Evolutionary conservation across 768 basidiomycete genomes (phyloP).

Genomic region (Cystofilobasidium ferigula): DNA sequence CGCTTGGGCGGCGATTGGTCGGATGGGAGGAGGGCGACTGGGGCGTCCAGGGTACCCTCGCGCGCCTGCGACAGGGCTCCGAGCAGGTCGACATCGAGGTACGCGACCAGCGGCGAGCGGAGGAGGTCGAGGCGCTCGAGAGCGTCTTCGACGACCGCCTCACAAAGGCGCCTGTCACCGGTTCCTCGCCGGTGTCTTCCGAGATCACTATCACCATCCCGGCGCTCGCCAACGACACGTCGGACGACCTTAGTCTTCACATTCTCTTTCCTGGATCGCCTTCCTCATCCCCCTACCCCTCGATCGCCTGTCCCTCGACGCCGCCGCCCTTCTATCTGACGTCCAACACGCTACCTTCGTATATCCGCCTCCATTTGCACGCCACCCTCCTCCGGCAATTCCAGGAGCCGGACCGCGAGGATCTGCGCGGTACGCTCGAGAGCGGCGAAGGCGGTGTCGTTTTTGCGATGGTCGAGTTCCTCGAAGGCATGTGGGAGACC

Average conservation of each 20-base stretch:
- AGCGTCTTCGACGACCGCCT: slow-evolving; percentile 37
- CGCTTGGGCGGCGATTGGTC: slow-evolving; percentile 41
- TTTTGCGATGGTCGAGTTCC: slow-evolving; percentile 50
- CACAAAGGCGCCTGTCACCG: slow-evolving; percentile 28
- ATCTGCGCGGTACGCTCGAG: slow-evolving; percentile 46
- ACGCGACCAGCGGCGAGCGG: slow-evolving; percentile 33
- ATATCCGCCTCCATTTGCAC: slow-evolving; percentile 73
- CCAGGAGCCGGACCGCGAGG: slow-evolving; percentile 42
- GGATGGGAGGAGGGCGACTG: slow-evolving; percentile 37
- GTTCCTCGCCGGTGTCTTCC: slow-evolving; percentile 28
- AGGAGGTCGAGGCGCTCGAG: slow-evolving; percentile 39
- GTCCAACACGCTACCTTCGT: slow-evolving; percentile 58
- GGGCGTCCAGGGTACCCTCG: slow-evolving; percentile 30
- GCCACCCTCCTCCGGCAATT: slow-evolving; percentile 52
- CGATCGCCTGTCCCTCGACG: slow-evolving; percentile 37
- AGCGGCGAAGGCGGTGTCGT: slow-evolving; percentile 58
- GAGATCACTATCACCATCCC: slow-evolving; percentile 47
- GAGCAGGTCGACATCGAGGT: slow-evolving; percentile 30
- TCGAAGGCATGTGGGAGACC: slow-evolving; percentile 60
- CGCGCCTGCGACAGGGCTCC: slow-evolving; percentile 24
- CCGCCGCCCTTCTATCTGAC: slow-evolving; percentile 65
- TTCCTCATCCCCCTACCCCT: slow-evolving; percentile 43
- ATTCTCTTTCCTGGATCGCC: slow-evolving; percentile 46
- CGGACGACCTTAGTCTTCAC: slow-evolving; percentile 48
- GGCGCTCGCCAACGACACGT: background rate